Evolutionary conservation across 163 green algal genomes (phyloP), one percentile per base, ranked within the genome.

Genomic region (Volvox carteri): DNA sequence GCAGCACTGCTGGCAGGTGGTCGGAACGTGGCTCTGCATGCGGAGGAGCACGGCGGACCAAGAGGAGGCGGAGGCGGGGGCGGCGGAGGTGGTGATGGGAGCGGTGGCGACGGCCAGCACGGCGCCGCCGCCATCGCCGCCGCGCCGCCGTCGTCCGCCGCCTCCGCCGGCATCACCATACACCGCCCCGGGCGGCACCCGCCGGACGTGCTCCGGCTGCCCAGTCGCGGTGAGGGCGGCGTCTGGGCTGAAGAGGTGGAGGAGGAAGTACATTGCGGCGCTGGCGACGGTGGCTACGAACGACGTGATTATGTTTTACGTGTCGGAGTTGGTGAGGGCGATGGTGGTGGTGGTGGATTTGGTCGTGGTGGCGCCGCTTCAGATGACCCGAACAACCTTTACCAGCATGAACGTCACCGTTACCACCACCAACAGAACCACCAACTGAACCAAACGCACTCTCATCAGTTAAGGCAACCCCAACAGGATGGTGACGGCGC

Each of bases 121-220:
- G 67, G 9, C 3, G 67, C 67, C 67, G 37, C 23, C 8, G 11
- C 37, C 67, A 37, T 37, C 19, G 41, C 28, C 39, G 19, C 19
- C 70, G 19, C 16, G 42, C 19, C 19, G 6, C 70, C 18, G 21
- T 56, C 41, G 16, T 41, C 37, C 1, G 76, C 78, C 23, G 12
- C n/a, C 9, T 54, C 60, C 4, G n/a, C 42, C 30, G 80, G 62
- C 44, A 79, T 87, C 42, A 67, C 62, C n/a, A 67, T 87, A 37
- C 80, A 87, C 62, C 80, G 65, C 14, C 30, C 80, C 4, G 80
- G 80, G 28, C 62, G 41, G 21, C n/a, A 12, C 14, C 60, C 80
- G n/a, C 80, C 80, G 8, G 80, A 87, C 12, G 60, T 87, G 28
- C 18, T 87, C 30, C 62, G 80, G 30, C 80, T 87, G 18, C 62